Conservation (phyloP, 2,329 filamentous ascomycete species). For the Tolypocladium capitatum region DNA sequence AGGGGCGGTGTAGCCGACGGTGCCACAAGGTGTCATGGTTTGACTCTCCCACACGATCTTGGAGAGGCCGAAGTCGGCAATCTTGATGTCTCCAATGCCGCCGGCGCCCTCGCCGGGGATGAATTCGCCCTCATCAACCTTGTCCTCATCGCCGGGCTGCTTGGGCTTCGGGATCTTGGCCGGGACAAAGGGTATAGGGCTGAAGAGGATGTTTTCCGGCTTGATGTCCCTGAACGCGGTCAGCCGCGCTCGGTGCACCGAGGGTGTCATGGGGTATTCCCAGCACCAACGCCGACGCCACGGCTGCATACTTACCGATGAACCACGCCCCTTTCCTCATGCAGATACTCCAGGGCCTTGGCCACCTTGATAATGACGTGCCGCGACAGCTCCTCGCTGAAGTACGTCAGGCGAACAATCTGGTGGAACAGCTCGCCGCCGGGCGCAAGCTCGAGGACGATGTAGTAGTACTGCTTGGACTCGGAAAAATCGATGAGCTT, state of each 20-base stretch:
- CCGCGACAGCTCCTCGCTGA: conserved; percentile 87
- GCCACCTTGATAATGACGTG: conserved; percentile 94
- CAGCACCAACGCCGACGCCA: background rate
- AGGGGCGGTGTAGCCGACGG: conserved; percentile 92
- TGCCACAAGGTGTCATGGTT: conserved; percentile 98
- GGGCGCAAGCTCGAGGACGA: conserved; percentile 85
- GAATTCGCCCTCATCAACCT: conserved; percentile 93
- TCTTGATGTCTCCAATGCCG: conserved; percentile 90
- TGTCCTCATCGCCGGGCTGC: conserved; percentile 86
- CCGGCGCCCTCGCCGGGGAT: conserved; percentile 68
- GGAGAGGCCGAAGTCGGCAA: conserved; percentile 93
- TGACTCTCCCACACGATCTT: conserved; percentile 98
- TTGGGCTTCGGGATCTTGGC: conserved; percentile 69
- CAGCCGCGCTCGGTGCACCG: background rate
- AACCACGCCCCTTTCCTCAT: conserved; percentile 89
- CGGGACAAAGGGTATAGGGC: conserved; percentile 69
- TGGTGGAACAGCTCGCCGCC: conserved; percentile 97
- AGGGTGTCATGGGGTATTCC: background rate
- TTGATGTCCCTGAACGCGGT: conserved; percentile 71
- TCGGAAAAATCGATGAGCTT: conserved; percentile 90
- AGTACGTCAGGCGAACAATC: conserved; percentile 95
- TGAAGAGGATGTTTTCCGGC: conserved; percentile 92
- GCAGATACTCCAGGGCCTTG: conserved; percentile 84
- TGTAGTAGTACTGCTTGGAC: conserved; percentile 92
- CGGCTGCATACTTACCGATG: conserved; percentile 55